Conservation (phyloP, 257 asterid genomes). For the Oldenlandia corymbosa region DNA sequence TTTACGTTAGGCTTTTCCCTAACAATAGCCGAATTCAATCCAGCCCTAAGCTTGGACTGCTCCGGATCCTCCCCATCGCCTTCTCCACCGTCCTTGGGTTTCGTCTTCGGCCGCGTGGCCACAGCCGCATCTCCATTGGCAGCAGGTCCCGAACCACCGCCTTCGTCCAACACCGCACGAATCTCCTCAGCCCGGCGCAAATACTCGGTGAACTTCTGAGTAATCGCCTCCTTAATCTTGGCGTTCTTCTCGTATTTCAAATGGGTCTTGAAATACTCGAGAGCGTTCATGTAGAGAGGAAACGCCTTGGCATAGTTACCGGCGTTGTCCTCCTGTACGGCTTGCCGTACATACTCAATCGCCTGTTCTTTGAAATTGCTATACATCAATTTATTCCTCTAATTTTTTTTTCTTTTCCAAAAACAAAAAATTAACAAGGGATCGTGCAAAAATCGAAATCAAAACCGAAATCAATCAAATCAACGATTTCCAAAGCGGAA, state of each 20-base stretch:
- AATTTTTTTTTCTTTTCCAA: not conserved
- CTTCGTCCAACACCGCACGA: slow-evolving; percentile 82
- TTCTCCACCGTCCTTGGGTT: slow-evolving; percentile 70
- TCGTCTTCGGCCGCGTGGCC: slow-evolving; percentile 70
- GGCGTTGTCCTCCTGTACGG: slow-evolving; percentile 86
- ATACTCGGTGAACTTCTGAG: slow-evolving; percentile 91
- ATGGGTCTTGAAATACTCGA: slow-evolving; percentile 92
- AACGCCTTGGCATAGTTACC: slow-evolving; percentile 96
- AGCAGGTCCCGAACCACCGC: slow-evolving; percentile 75
- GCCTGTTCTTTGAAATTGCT: slow-evolving; percentile 99
- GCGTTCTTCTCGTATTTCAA: slow-evolving; percentile 96
- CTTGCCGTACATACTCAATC: slow-evolving; percentile 86
- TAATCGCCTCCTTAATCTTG: slow-evolving; percentile 89
- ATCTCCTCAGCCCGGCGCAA: slow-evolving; percentile 98
- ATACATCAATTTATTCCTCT: slow-evolving; percentile 43
- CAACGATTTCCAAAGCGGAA: not conserved
- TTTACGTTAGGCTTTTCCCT: slow-evolving; percentile 95
- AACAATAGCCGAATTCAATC: slow-evolving; percentile 82
- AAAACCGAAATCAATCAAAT: not conserved
- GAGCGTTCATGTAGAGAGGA: slow-evolving; percentile 87
- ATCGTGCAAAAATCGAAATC: not conserved
- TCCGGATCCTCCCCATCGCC: slow-evolving; percentile 90
- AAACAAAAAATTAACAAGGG: not conserved
- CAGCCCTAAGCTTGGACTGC: slow-evolving; percentile 80
- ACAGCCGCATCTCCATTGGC: slow-evolving; percentile 88